A percentile compares a stretch with the other conserved stretches of the same genome.
phyloP scores from a whole-genome alignment of 2,329 filamentous ascomycete genomes.

The Diaporthe nobilis region DNA sequence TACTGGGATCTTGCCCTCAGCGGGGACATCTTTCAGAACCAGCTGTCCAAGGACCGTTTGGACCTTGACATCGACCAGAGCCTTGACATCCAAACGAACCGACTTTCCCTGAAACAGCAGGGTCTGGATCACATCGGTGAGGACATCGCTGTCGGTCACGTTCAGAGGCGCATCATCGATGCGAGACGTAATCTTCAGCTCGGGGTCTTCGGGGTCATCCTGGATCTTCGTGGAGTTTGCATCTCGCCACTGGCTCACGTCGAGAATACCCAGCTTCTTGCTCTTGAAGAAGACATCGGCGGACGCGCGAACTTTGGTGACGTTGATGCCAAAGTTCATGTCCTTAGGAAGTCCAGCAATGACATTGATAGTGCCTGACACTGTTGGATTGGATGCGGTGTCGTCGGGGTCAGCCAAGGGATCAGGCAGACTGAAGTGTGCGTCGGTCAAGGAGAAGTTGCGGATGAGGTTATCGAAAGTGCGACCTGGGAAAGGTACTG shows the following conservation, averaged over 20 bases:
- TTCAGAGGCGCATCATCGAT: conserved; percentile 85
- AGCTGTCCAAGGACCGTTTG: conserved; percentile 86
- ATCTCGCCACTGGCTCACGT: conserved; percentile 85
- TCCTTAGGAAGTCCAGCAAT: conserved; percentile 85
- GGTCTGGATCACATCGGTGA: conserved; percentile 84
- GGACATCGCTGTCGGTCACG: conserved; percentile 84
- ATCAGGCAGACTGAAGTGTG: conserved; percentile 88
- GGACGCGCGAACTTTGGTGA: conserved; percentile 81
- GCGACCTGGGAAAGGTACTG: conserved; percentile 85
- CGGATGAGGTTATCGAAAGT: conserved; percentile 87
- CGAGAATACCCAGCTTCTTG: conserved; percentile 84
- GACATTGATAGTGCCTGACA: conserved; percentile 87
- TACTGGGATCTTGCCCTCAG: conserved; percentile 87
- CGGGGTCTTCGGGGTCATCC: conserved; percentile 69
- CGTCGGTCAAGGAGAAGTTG: conserved; percentile 88
- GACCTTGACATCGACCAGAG: conserved; percentile 86
- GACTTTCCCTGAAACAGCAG: conserved; percentile 81
- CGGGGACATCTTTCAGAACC: conserved; percentile 86
- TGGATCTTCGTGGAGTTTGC: conserved; percentile 84
- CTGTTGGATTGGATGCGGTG: conserved; percentile 80
- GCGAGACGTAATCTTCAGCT: conserved; percentile 80
- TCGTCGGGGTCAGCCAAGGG: conserved; percentile 82
- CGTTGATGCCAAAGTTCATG: conserved; percentile 87
- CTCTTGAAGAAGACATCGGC: conserved; percentile 86
- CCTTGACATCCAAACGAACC: conserved; percentile 81